Percentiles rank a stretch among this genome's conserved stretches.
Conservation (phyloP, 1,284 basidiomycete species). For the Moniliella sp. region DNA sequence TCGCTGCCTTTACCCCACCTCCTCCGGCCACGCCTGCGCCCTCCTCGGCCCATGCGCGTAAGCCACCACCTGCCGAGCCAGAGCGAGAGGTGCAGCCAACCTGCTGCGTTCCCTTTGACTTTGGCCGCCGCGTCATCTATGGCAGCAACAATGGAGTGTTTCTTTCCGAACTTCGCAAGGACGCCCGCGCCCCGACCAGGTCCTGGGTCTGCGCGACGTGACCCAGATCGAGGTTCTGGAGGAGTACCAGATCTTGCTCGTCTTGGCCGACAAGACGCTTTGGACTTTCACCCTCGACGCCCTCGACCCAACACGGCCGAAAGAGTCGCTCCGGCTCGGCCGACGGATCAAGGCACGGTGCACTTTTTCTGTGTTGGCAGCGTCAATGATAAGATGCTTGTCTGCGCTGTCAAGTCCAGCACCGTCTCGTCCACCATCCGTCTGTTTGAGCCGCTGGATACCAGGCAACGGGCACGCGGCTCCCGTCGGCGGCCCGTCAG, state of each 20-base stretch:
- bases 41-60: no score
- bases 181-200: constrained; percentile 58
- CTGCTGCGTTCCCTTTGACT: constrained; percentile 75
- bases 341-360: constrained; percentile 84
- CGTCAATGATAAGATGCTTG: constrained; percentile 76
- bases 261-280: constrained; percentile 68
- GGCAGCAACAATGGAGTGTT: constrained; percentile 94
- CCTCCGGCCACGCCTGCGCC: no score
- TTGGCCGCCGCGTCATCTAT: constrained; percentile 70
- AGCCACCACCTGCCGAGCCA: no score
- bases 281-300: constrained; percentile 88
- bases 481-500: constrained; percentile 64
- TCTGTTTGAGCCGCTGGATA: constrained; percentile 83
- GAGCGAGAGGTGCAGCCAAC: no score
- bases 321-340: constrained; percentile 70
- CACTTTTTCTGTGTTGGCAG: constrained; percentile 92
- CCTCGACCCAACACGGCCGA: constrained; percentile 68
- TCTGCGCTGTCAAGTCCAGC: constrained; percentile 89
- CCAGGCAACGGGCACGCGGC: constrained; percentile 51
- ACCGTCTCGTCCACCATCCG: constrained; percentile 92
- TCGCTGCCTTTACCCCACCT: no score
- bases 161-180: constrained; percentile 57
- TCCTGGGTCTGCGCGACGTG: constrained; percentile 69
- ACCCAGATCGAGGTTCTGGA: constrained; percentile 88
- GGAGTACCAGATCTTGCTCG: constrained; percentile 81